These are phyloP conservation scores for Solanum hybrid DNA, from an alignment of 305 asterid genomes.

Conservation along the genomic window DNA sequence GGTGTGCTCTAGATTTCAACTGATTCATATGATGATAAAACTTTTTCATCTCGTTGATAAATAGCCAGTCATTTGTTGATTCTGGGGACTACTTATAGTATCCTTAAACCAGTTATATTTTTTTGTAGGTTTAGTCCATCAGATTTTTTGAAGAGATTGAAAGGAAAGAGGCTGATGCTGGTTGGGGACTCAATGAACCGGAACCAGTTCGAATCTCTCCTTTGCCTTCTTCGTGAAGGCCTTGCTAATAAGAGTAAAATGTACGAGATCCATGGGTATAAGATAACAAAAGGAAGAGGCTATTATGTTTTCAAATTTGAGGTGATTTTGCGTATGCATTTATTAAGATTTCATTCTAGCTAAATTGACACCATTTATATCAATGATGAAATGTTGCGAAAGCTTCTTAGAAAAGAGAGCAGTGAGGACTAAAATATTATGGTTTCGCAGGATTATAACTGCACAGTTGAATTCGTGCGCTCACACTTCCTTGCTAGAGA, in stretches of 20 bases:
- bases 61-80: neutral
- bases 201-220: slow-evolving; percentile 89
- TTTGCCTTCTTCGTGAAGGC: slow-evolving; percentile 73
- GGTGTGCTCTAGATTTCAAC: neutral
- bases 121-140: slow-evolving; percentile 68
- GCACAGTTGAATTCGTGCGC: slow-evolving; percentile 72
- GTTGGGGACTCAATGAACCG: slow-evolving; percentile 98
- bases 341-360: neutral
- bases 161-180: slow-evolving; percentile 81
- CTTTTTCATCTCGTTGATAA: neutral
- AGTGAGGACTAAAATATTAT: neutral
- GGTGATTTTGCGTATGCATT: slow-evolving; percentile 30
- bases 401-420: neutral
- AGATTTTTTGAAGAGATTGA: slow-evolving; percentile 79
- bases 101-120: neutral
- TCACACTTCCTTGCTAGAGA: slow-evolving; percentile 91
- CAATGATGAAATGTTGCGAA: neutral
- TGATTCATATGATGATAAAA: neutral
- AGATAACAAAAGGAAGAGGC: slow-evolving; percentile 91
- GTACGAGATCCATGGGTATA: slow-evolving; percentile 75
- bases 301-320: slow-evolving; percentile 72
- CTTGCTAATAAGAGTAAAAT: slow-evolving; percentile 67
- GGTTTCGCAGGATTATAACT: slow-evolving; percentile 63
- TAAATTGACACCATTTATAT: neutral
- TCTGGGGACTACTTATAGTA: neutral